Evolutionary conservation across 202 grass and related monocot genomes (phyloP), one percentile per base, ranked within the genome.

Genomic region (Digitaria exilis): DNA sequence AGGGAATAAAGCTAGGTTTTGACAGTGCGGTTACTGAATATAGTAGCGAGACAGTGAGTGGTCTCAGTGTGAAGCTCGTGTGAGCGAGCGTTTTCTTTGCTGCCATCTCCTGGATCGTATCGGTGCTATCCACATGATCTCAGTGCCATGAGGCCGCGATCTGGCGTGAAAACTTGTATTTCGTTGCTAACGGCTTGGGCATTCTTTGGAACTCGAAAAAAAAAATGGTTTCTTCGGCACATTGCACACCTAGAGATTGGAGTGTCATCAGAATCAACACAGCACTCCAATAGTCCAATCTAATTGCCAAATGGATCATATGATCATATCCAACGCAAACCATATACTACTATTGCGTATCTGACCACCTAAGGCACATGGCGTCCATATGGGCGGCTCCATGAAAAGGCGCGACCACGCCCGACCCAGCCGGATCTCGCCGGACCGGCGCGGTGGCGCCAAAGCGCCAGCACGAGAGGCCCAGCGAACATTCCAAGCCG

Each of bases 401-500:
- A 77, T 86, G 13, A 86, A 82, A 89, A 86, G 88, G 67, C 59
- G 61, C 60, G 71, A 48, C 50, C 70, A 52, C 51, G 58, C n/a
- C 29, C 26, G 69, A 80, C 50, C 51, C 17, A 30, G 75, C 41
- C 69, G 19, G 74, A 39, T 67, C 50, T 51, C 61, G 44, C 24
- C 59, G 87, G 42, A 45, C 32, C 7, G 48, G 39, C 29, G 67
- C 3, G 57, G 55, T 81, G 56, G 63, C 58, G 54, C 62, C 70
- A 84, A 84, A 81, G 76, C 16, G 64, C 16, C 75, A 61, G 60
- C 76, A 61, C 16, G 66, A 14, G 31, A 73, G 75, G 22, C 75
- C 45, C 35, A 24, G 64, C 74, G 79, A 87, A 87, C 88, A 90
- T 87, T 90, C 80, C 74, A 75, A 79, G 26, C 34, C 31, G 19